phyloP scores from a whole-genome alignment of 2,329 filamentous ascomycete species.

The Fonsecaea multimorphosa region DNA sequence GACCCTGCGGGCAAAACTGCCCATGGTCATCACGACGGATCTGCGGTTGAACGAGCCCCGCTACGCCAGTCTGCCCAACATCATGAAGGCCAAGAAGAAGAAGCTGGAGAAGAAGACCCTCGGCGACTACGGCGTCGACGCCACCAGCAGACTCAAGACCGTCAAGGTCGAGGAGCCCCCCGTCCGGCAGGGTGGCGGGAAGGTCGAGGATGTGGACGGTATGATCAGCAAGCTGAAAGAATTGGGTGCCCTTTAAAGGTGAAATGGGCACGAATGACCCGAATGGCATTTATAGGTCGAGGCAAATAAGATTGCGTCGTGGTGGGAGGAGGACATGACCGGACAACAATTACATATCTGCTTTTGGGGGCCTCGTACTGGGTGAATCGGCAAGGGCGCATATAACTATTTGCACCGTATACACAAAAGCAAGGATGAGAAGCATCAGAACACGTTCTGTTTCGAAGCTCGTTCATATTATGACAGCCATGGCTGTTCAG shows the following conservation, averaged over 20 bases:
- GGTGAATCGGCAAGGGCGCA: neutral
- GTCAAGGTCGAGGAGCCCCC: slow-evolving; percentile 90
- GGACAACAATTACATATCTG: neutral
- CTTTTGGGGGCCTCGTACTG: neutral
- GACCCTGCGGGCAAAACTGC: slow-evolving; percentile 82
- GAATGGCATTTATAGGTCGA: neutral
- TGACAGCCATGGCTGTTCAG: neutral
- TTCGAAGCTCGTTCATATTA: neutral
- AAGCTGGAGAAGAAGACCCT: slow-evolving; percentile 89
- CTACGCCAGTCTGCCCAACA: slow-evolving; percentile 94
- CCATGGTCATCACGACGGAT: slow-evolving; percentile 94
- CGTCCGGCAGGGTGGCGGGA: slow-evolving; percentile 86
- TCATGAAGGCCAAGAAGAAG: slow-evolving; percentile 99
- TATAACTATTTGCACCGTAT: neutral
- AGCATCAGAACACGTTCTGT: neutral
- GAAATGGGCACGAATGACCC: too few relatives aligned
- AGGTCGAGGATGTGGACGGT: slow-evolving; percentile 97
- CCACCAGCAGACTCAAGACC: slow-evolving; percentile 79
- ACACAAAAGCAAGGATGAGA: neutral
- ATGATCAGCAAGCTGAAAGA: slow-evolving; percentile 94
- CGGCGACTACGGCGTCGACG: slow-evolving; percentile 79
- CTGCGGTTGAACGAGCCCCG: slow-evolving; percentile 91
- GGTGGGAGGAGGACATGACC: neutral
- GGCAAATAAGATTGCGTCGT: neutral
- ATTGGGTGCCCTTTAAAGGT: slow-evolving; percentile 77